These are phyloP conservation scores for Monosporascus sp. DNA, from an alignment of 2,329 filamentous ascomycete genomes.

Conservation along the genomic window DNA sequence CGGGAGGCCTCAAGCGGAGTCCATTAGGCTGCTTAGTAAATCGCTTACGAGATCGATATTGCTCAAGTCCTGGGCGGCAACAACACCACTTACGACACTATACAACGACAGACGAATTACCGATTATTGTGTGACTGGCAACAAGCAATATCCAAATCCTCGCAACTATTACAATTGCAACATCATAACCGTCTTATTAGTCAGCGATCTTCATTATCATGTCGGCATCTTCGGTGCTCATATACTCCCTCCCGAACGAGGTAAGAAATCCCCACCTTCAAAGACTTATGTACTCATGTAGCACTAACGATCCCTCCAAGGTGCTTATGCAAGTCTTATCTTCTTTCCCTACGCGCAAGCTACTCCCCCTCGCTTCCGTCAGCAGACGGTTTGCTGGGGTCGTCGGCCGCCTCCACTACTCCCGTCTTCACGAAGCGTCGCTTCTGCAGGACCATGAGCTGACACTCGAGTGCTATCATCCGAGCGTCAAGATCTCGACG, in stretches of 20 bases:
- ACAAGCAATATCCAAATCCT: no score
- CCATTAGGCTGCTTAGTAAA: no score
- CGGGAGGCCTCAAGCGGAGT: no score
- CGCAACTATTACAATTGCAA: background rate
- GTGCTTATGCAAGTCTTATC: constrained; percentile 46
- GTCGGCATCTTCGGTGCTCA: constrained; percentile 15
- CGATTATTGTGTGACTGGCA: background rate
- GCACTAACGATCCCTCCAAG: constrained; percentile 24
- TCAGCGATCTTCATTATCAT: constrained; percentile 11
- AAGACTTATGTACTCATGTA: background rate
- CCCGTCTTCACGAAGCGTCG: constrained; percentile 55
- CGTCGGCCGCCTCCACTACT: constrained; percentile 58
- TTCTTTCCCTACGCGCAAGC: constrained; percentile 40
- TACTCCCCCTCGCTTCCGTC: constrained; percentile 52
- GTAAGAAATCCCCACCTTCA: constrained; percentile 13
- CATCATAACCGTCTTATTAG: constrained; percentile 13
- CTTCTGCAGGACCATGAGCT: constrained; percentile 57
- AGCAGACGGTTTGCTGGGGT: constrained; percentile 60
- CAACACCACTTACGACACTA: no score
- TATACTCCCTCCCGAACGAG: constrained; percentile 30
- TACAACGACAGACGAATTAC: no score
- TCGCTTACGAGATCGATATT: no score
- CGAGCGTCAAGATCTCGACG: constrained; percentile 60
- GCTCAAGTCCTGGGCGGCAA: no score
- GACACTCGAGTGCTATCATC: constrained; percentile 75